Percentiles rank a stretch among this genome's conserved stretches.
These are phyloP conservation scores for Phoenix roebelenii DNA, from an alignment of 176 grass and related monocot genomes.

Conservation along the genomic window DNA sequence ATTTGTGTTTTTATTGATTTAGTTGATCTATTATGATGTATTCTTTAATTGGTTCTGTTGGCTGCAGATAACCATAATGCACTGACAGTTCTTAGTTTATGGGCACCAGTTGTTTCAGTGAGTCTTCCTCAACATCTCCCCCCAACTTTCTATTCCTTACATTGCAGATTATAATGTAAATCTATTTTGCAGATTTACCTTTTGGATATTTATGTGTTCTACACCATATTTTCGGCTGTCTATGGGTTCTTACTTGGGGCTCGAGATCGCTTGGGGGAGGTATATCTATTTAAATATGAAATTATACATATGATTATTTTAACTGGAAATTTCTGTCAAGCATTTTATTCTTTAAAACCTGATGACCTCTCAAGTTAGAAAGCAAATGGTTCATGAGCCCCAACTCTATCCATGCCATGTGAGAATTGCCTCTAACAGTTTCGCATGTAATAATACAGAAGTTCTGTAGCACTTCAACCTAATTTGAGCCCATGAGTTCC, in stretches of 20 bases:
- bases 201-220: slow-evolving; percentile 89
- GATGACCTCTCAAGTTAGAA: too few relatives aligned
- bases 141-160: too few relatives aligned
- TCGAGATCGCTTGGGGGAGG: slow-evolving; percentile 81
- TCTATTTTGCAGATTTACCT: slow-evolving; percentile 70
- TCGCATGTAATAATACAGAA: too few relatives aligned
- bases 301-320: neutral
- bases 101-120: slow-evolving; percentile 77
- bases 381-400: too few relatives aligned
- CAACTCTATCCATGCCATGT: too few relatives aligned
- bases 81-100: slow-evolving; percentile 66
- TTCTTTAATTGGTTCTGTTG: slow-evolving; percentile 16
- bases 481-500: too few relatives aligned
- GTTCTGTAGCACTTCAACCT: too few relatives aligned
- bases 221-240: slow-evolving; percentile 75
- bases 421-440: too few relatives aligned
- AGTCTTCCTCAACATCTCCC: slow-evolving; percentile 13
- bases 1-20: too few relatives aligned
- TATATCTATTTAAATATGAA: slow-evolving; percentile 24
- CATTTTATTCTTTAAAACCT: too few relatives aligned
- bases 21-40: too few relatives aligned
- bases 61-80: slow-evolving; percentile 92
- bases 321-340: too few relatives aligned
- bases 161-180: neutral
- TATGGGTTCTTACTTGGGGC: slow-evolving; percentile 89